Base-by-base conservation (phyloP, 164 flowering plant species). In the Magnolia kwangsiensis region DNA sequence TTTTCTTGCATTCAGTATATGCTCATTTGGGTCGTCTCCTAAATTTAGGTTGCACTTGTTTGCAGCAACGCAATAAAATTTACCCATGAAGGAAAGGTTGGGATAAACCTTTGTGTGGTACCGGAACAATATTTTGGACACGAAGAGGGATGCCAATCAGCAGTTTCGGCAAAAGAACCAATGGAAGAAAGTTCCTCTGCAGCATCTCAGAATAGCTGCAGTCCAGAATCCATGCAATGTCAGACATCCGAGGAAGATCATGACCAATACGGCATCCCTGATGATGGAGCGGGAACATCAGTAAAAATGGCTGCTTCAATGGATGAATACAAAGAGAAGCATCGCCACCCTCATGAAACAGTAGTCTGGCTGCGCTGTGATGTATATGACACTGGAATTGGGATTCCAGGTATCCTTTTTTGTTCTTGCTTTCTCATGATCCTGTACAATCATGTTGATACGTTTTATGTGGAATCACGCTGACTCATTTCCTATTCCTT, bases 311-410 rank as follows among this genome's bases (percentile, higher is more conserved):
- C 77, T 65, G 51, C 75, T 66, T 63, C 80, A 45, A 67, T 59
- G 51, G 80, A 80, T 74, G 87, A 76, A 74, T 86, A 85, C 65
- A 37, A 45, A 61, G 86, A 82, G 78, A 83, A 80, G 71, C 79
- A 79, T 77, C 69, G 70, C 63, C 67, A 80, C 18, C 45, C 73
- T 27, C 75, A 80, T 59, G 93, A 85, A 80, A 82, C 86, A 78
- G 79, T 85, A n/a, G 97, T 92, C 8, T 94, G 99, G 99, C 84
- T 96, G 69, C 81, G 88, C 7, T 96, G 97, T 79, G 98, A 94
- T 85, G 99, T 96, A 61, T 88, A 86, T 84, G 99, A 96, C 83
- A 90, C 98, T 8, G 99, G 98, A 79, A 94, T 96, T 70, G 99
- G 99, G 81, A 96, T 96, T 82, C 97, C 99, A 82, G 99, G 99